Evolutionary conservation across 2,329 filamentous ascomycete genomes (phyloP), one percentile per base, ranked within the genome.

Genomic region (Cytospora piceicola): DNA sequence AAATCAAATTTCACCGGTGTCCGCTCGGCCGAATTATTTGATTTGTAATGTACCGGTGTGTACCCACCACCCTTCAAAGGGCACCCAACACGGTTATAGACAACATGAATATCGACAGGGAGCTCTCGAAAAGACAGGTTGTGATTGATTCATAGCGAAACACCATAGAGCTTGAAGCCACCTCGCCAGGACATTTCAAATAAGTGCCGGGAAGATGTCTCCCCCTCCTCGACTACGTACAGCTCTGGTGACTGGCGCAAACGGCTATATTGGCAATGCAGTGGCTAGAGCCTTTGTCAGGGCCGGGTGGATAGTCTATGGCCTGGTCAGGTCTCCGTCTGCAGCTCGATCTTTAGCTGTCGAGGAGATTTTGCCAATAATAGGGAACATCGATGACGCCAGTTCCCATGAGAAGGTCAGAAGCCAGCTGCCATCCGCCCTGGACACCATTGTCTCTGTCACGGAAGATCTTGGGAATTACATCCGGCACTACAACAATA

Each of bases 191-290:
- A 39, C 17, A 39, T 11, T 2, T 8, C 14, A n/a, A 15, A n/a
- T 15, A 2, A n/a, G 34, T 14, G 34, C 8, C 1, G 3, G 46
- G 11, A 24, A 64, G 64, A 60, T 27, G 39, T 24, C 39, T 11
- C 30, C 27, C 2, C 12, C n/a, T 30, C 20, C 22, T 32, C 27
- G 4, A 22, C 8, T 55, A 15, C 72, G 69, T 30, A 77, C 75
- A 1, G 80, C 78, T n/a, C 73, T 83, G 8, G 76, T 83, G 29
- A 82, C 78, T 2, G 82, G 81, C 11, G 81, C 81, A 15, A 82
- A 82, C 60, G 81, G 81, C 12, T 83, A 81, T 70, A 79, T 83
- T 51, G 82, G 82, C 42, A 75, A 72, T 27, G 79, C 80, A 0
- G 80, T 83, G 0, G 76, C 76, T 60, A 75, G 77, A 22, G 78